Conservation (phyloP, 2,329 filamentous ascomycete species). For the Hortaea werneckii region DNA sequence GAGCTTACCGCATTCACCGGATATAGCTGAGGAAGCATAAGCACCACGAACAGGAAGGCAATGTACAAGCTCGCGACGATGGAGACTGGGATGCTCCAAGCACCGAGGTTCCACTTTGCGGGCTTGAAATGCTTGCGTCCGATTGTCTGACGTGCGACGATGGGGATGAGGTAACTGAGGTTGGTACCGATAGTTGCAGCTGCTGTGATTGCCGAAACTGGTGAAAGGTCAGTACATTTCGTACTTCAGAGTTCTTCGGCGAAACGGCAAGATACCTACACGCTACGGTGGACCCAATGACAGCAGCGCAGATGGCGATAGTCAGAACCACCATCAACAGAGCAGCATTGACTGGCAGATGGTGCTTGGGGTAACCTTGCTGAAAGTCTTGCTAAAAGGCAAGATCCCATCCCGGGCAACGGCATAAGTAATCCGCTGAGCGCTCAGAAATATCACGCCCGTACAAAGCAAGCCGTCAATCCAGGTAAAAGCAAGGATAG, state of each 20-base stretch:
- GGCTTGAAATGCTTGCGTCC: slow-evolving; percentile 27
- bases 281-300: slow-evolving; percentile 29
- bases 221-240: no score
- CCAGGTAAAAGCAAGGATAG: slow-evolving; percentile 28
- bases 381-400: slow-evolving; percentile 28
- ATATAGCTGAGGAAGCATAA: slow-evolving; percentile 30
- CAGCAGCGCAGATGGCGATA: slow-evolving; percentile 27
- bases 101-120: slow-evolving; percentile 27
- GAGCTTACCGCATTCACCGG: slow-evolving; percentile 23
- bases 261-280: background rate
- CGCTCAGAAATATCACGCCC: slow-evolving; percentile 29
- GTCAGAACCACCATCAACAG: slow-evolving; percentile 24
- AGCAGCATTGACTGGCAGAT: slow-evolving; percentile 29
- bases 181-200: slow-evolving; percentile 28
- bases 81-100: slow-evolving; percentile 18
- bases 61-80: slow-evolving; percentile 24
- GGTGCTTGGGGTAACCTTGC: slow-evolving; percentile 18
- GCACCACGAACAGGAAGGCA: slow-evolving; percentile 27
- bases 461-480: slow-evolving; percentile 30
- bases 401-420: slow-evolving; percentile 32
- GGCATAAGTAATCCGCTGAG: slow-evolving; percentile 32
- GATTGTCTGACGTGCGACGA: slow-evolving; percentile 30
- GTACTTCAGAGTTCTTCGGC: no score
- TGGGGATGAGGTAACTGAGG: slow-evolving; percentile 31
- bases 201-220: background rate